Base-by-base conservation (phyloP, 441 rosid species). In the Monsonia emarginata region DNA sequence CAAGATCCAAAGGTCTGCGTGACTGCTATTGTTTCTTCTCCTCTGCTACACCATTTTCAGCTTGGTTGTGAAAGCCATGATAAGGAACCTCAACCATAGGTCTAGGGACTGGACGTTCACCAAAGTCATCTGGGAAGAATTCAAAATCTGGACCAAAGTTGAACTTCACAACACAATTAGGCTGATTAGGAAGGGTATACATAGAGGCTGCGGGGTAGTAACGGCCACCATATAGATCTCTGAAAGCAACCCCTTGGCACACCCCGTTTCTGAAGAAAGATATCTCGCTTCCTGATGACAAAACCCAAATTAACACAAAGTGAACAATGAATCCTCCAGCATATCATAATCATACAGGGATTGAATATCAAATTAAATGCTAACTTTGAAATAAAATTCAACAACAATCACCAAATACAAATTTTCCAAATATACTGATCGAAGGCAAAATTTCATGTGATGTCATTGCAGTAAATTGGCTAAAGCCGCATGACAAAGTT, bases 131-230 rank as follows among this genome's bases (percentile, higher is more conserved):
- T 0, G 96, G 96, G 66, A 82, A 86, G 74, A 48, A 78, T 56
- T 87, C 96, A 72, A 90, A 94, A 40, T 85, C 77, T 1, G 96
- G 98, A 31, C 98, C 98, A 64, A 94, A 94, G 83, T 90, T 90
- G 80, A 94, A 94, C 82, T 77, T 89, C 71, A 90, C 97, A 16
- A 67, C 71, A 76, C 97, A 94, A 56, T 88, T 94, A 68, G 95
- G 85, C 77, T 90, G 96, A 74, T 82, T 78, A 14, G 97, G 97
- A 68, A 94, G 97, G 68, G 97, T 89, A 73, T 94, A 94, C 97
- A 90, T 89, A 6, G 98, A 93, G 70, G 98, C 98, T 77, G 98
- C 95, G 36, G 98, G 97, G 79, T 83, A 90, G 76, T 93, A 90
- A 72, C 86, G 91, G 38, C 96, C 97, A 21, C 96, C 98, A 68